Percentiles rank a stretch among this genome's conserved stretches.
phyloP scores from a whole-genome alignment of 345 rosid genomes.

The Hibiscus tridactylites region DNA sequence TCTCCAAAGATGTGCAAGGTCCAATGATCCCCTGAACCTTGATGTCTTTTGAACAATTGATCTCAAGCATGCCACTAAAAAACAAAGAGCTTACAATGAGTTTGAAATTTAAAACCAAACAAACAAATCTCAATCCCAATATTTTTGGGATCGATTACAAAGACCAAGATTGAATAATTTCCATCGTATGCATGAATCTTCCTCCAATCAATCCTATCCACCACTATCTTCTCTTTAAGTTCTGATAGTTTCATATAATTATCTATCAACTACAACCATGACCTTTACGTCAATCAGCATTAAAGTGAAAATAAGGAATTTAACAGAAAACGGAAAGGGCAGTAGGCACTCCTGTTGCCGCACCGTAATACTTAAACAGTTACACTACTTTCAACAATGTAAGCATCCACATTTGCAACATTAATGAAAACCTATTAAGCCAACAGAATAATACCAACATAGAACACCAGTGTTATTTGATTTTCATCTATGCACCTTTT shows the following conservation, averaged over 20 bases:
- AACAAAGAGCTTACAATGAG: slow-evolving; percentile 8
- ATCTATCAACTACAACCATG: neutral
- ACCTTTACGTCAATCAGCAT: neutral
- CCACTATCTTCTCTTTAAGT: neutral
- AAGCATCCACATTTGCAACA: neutral
- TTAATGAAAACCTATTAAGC: neutral
- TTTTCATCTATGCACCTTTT: neutral
- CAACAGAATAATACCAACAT: neutral
- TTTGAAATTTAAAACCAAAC: neutral
- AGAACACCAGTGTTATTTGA: neutral
- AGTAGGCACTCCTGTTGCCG: neutral
- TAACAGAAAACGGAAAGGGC: neutral
- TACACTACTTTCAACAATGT: neutral
- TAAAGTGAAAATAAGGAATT: neutral
- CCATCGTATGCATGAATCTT: neutral
- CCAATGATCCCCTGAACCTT: slow-evolving; percentile 90
- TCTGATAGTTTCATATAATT: neutral
- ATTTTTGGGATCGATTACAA: neutral
- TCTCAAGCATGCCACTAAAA: slow-evolving; percentile 77
- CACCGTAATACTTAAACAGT: neutral
- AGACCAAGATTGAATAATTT: neutral
- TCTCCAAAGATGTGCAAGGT: slow-evolving; percentile 92
- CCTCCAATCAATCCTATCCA: neutral
- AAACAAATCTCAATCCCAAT: neutral
- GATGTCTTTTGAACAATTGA: slow-evolving; percentile 86